Percentiles rank a stretch among this genome's conserved stretches.
Conservation (phyloP, 2,329 filamentous ascomycete genomes). For the Lecanoromycetidae sp. region DNA sequence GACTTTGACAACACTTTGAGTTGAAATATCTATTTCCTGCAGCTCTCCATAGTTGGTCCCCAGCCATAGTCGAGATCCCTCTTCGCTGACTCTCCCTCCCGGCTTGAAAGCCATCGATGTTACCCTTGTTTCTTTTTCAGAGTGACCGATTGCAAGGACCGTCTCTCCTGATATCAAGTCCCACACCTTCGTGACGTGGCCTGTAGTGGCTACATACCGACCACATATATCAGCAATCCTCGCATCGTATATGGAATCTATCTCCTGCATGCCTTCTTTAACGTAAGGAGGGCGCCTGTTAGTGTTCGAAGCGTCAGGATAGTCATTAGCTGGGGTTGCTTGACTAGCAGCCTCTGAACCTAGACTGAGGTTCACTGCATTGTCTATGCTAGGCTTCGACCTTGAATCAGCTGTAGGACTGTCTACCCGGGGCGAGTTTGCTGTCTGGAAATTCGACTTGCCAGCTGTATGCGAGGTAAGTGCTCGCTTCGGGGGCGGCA, state of each 20-base stretch:
- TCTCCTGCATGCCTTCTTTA: conserved; percentile 60
- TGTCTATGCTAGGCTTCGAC: too few species aligned
- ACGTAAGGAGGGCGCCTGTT: conserved; percentile 73
- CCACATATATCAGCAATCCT: conserved; percentile 80
- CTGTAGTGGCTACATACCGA: conserved; percentile 73
- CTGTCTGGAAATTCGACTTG: not conserved
- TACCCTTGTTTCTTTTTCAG: conserved; percentile 47
- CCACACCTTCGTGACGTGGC: conserved; percentile 80
- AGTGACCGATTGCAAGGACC: conserved; percentile 67
- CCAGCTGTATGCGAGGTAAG: not conserved
- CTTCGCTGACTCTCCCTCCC: conserved; percentile 60
- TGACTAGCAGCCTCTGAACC: not conserved
- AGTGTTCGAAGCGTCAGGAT: conserved; percentile 70
- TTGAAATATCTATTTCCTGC: conserved; percentile 71
- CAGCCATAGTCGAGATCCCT: conserved; percentile 75
- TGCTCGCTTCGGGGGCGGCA: conserved; percentile 13
- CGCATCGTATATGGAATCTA: conserved; percentile 75
- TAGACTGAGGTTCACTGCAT: too few species aligned
- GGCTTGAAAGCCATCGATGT: conserved; percentile 56
- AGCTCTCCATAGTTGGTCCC: conserved; percentile 82
- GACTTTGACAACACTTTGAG: conserved; percentile 56
- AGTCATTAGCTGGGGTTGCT: conserved; percentile 40
- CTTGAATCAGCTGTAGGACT: too few species aligned
- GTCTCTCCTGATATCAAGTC: conserved; percentile 70
- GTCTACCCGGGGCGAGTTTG: not conserved